Evolutionary conservation across 1,139 yeast species (phyloP).

Genomic region (Debaryomycetaceae sp.): DNA sequence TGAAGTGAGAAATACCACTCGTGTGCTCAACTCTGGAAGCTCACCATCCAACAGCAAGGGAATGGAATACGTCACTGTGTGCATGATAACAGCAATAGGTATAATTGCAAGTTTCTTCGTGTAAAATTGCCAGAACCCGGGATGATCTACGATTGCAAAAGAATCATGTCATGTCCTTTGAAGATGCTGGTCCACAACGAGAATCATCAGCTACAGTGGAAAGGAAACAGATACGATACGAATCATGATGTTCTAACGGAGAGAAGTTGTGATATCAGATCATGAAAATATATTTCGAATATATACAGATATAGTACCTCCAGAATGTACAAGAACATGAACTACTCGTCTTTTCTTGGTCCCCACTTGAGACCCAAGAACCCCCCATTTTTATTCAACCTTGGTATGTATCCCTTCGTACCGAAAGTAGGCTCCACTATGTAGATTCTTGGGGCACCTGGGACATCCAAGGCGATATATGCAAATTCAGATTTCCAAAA

Average conservation of each 20-base stretch:
- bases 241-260: no score
- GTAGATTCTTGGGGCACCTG: constrained; percentile 65
- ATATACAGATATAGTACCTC: background rate
- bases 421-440: constrained; percentile 62
- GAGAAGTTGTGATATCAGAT: no score
- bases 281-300: background rate
- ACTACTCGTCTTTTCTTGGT: constrained; percentile 51
- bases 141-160: no score
- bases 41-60: background rate
- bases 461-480: constrained; percentile 73
- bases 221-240: no score
- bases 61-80: background rate
- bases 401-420: constrained; percentile 33
- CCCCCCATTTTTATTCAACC: constrained; percentile 39
- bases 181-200: no score
- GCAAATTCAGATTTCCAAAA: constrained; percentile 70
- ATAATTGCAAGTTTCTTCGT: background rate
- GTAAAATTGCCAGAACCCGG: no score
- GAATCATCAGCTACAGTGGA: no score
- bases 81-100: background rate
- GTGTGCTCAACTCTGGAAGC: background rate
- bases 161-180: no score
- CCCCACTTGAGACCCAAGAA: constrained; percentile 88
- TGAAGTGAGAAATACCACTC: background rate
- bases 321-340: background rate